A percentile compares a stretch with the other conserved stretches of the same genome.
Conservation (phyloP, 1,284 basidiomycete species). For the Fomes fomentarius region DNA sequence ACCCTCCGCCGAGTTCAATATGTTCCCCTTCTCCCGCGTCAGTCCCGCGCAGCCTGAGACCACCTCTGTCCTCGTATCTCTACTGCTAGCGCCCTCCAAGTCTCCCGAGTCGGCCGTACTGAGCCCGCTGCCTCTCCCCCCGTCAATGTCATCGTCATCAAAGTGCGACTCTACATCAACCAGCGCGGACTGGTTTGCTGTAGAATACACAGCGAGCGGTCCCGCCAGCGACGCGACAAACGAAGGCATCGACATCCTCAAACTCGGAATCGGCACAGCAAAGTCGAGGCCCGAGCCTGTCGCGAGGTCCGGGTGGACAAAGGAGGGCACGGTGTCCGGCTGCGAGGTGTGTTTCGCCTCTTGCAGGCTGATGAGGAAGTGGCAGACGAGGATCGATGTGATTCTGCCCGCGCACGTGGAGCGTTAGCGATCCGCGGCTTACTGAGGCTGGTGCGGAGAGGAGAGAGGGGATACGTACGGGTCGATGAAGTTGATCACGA, state of each 20-base stretch:
- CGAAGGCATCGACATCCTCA: not conserved
- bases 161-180: too few relatives aligned
- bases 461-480: not conserved
- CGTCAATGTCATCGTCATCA: too few relatives aligned
- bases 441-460: not conserved
- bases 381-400: not conserved
- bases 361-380: constrained; percentile 1
- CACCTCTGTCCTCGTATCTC: too few relatives aligned
- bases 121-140: too few relatives aligned
- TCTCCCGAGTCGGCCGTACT: too few relatives aligned
- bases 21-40: too few relatives aligned
- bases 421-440: not conserved
- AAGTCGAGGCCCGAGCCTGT: not conserved
- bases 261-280: not conserved
- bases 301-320: not conserved
- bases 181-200: too few relatives aligned
- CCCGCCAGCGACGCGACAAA: not conserved
- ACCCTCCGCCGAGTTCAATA: too few relatives aligned
- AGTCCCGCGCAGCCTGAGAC: too few relatives aligned
- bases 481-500: constrained; percentile 2
- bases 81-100: too few relatives aligned
- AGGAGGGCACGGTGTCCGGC: not conserved
- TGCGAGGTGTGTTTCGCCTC: not conserved
- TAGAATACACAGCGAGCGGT: too few relatives aligned
- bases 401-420: not conserved